Conservation (phyloP, 2,329 filamentous ascomycete species). For the Alternaria conjuncta region DNA sequence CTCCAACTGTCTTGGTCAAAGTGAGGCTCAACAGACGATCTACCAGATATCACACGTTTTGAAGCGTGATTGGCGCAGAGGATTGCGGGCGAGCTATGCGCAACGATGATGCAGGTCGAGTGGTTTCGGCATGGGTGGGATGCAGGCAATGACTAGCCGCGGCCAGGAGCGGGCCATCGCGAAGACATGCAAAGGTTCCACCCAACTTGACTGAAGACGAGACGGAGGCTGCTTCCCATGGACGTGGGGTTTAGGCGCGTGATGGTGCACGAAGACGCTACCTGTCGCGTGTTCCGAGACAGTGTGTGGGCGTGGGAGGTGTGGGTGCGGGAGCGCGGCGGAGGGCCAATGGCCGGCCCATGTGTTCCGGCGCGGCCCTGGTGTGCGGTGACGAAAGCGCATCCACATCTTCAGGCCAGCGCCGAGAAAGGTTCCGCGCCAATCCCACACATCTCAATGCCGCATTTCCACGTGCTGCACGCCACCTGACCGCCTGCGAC, state of each 20-base stretch:
- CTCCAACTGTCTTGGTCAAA: neutral
- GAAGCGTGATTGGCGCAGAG: slow-evolving; percentile 10
- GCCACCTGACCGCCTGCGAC: slow-evolving; percentile 14
- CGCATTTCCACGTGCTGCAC: slow-evolving; percentile 10
- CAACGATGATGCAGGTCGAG: slow-evolving; percentile 6
- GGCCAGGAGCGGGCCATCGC: neutral
- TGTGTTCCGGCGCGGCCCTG: neutral
- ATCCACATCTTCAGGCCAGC: slow-evolving; percentile 1
- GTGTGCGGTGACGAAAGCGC: slow-evolving; percentile 11
- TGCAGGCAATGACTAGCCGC: slow-evolving; percentile 9
- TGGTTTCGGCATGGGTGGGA: slow-evolving; percentile 5
- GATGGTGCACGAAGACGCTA: neutral
- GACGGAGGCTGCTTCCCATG: neutral
- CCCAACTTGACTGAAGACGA: neutral
- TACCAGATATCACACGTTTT: slow-evolving; percentile 12
- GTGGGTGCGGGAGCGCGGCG: neutral
- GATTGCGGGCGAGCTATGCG: slow-evolving; percentile 2
- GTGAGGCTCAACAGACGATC: neutral
- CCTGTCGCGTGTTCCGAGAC: neutral
- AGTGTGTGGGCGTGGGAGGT: neutral
- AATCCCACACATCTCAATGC: slow-evolving; percentile 15
- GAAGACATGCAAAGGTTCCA: neutral
- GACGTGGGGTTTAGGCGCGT: neutral
- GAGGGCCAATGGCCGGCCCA: slow-evolving; percentile 14
- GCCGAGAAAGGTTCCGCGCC: slow-evolving; percentile 8